Conservation (phyloP, 495 filamentous ascomycete species). For the Penicillium coprophilum region DNA sequence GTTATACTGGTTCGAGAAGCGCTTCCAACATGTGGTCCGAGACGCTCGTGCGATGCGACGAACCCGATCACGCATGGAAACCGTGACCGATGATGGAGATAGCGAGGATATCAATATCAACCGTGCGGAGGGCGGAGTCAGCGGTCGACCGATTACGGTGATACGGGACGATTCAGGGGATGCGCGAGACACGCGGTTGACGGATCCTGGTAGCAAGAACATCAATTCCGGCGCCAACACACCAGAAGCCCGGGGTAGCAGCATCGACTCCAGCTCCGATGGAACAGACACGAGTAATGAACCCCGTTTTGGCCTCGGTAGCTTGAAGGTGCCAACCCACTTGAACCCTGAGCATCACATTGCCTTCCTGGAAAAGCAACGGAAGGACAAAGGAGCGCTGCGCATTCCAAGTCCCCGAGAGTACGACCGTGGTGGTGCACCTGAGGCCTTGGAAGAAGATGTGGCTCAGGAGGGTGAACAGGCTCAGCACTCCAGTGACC, state of each 20-base stretch:
- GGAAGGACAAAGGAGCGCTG: constrained; percentile 70
- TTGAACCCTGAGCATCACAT: constrained; percentile 73
- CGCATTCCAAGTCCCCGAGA: constrained; percentile 87
- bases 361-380: constrained; percentile 79
- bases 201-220: constrained; percentile 20
- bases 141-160: constrained; percentile 70
- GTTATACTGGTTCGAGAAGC: constrained; percentile 96
- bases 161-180: constrained; percentile 53
- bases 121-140: constrained; percentile 65
- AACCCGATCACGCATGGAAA: constrained; percentile 57
- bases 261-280: constrained; percentile 20
- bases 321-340: constrained; percentile 50
- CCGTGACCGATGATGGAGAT: constrained; percentile 52
- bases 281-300: constrained; percentile 18
- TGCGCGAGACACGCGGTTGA: constrained; percentile 26
- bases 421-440: constrained; percentile 74
- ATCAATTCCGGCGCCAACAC: constrained; percentile 27
- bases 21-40: constrained; percentile 75
- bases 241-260: constrained; percentile 21
- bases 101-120: constrained; percentile 42
- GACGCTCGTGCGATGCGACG: constrained; percentile 55
- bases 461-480: constrained; percentile 34
- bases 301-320: constrained; percentile 28
- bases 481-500: constrained; percentile 16
- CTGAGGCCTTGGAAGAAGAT: constrained; percentile 58